Base-by-base conservation (phyloP, 2,329 filamentous ascomycete species). In the Ophiostoma montium region DNA sequence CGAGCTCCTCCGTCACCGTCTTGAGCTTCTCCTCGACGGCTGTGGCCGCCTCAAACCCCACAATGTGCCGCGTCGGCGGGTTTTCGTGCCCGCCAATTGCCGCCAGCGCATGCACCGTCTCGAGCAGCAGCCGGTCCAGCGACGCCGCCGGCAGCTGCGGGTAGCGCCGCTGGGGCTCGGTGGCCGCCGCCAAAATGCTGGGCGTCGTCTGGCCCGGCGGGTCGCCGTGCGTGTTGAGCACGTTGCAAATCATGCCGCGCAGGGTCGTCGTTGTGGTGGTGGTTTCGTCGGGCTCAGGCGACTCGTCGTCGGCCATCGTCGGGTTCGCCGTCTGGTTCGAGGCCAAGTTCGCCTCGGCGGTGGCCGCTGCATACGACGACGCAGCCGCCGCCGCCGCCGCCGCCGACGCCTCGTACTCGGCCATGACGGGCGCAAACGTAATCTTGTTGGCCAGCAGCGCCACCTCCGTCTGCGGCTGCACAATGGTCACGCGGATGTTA, bases 61-160 rank as follows among this genome's bases (percentile, higher is more conserved):
- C 89, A 58, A 96, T 95, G 62, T 96, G 90, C 31, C 92, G 74
- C 1, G 88, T 86, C 0, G 92, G 92, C 2, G 92, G 92, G 62
- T 96, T 96, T 61, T 95, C 89, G 62, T 95, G 89, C 0, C 90
- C 92, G 0, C 88, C 92, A 57, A 96, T 95, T 0, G 89, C 87
- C 13, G 84, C 86, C 42, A 98, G 72, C 1, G 90, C 89, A 63
- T 94, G 84, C 0, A 96, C 85, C 0, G 92, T 95, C 66, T 96
- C 92, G 52, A 82, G 76, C 5, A 94, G 84, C 16, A 96, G 68
- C 21, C 76, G 74, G 56, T 89, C 82, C 52, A 84, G 77, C 36
- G 87, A 75, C 5, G 74, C 70, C 1, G 73, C 67, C 6, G 82
- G 81, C 35, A 95, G 69, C 35, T 76, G 80, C 0, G 89, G 84